Percentiles rank a stretch among this genome's conserved stretches.
Conservation (phyloP, 805 yeast species). For the Allodekkera sacchari region DNA sequence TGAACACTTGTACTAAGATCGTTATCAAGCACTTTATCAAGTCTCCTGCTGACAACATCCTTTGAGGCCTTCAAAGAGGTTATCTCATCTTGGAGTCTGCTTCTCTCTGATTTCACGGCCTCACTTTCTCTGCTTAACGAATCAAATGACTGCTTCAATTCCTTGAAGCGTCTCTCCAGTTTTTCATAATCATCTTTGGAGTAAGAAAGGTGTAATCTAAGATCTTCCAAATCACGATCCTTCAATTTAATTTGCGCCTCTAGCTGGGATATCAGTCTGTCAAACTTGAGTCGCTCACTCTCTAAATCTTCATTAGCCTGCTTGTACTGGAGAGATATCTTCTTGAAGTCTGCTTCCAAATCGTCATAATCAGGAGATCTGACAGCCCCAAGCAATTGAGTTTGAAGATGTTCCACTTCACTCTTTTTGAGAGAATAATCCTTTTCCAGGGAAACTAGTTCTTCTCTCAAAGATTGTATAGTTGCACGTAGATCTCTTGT, state of each 20-base stretch:
- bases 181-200: no score
- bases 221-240: conserved; percentile 8
- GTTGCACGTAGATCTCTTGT: neutral
- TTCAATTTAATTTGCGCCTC: conserved; percentile 9
- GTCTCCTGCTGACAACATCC: no score
- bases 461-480: neutral
- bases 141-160: no score
- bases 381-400: no score
- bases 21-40: no score
- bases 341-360: conserved; percentile 17
- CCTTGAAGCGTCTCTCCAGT: no score
- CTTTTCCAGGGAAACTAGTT: neutral
- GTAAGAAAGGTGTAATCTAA: no score
- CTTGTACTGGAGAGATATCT: conserved; percentile 28
- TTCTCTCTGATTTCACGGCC: no score
- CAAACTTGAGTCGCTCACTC: conserved; percentile 12
- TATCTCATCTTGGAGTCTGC: no score
- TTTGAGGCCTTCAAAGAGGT: no score
- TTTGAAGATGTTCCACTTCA: conserved; percentile 5
- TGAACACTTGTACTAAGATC: no score
- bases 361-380: conserved; percentile 12
- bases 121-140: no score
- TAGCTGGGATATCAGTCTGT: conserved; percentile 8
- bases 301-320: conserved; percentile 16
- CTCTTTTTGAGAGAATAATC: conserved; percentile 18